Base-by-base conservation (phyloP, 2,329 filamentous ascomycete species). In the Tolypocladium endophyticum region DNA sequence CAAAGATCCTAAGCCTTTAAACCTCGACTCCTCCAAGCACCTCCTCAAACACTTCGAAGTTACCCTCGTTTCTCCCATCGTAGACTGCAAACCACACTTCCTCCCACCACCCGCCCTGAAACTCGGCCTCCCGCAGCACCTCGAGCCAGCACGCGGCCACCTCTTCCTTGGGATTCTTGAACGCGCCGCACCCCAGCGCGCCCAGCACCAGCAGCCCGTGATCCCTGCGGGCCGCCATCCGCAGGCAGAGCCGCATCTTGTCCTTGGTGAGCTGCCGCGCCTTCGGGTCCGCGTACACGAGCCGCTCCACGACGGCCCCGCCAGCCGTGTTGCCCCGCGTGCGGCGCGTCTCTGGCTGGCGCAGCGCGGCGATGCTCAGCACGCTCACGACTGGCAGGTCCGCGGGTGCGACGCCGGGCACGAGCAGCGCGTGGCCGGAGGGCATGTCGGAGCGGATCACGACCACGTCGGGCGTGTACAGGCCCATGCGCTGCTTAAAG, bases 141-240 rank as follows among this genome's bases (percentile, higher is more conserved):
- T 85, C 80, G 35, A 75, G 68, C 79, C 86, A 90, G 64, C 85
- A 86, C 39, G 73, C 61, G 2, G 83, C 86, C 16, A 90, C 82
- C 62, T 85, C 83, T 38, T 74, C 71, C 0, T 77, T 77, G 11
- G 87, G 87, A 68, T 89, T 88, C 0, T 64, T 65, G 68, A 88
- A 89, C 0, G 81, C 85, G 4, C 87, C 87, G 65, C 87, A 90
- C 0, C 87, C 87, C 56, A 90, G 68, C 0, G 87, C 87, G 0
- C 87, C 87, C 1, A 91, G 75, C 6, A 90, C 82, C 11, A 90
- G 71, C 64, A 79, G 75, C 28, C 78, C 74, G 65, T 88, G 85
- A 1, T 76, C 77, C 35, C 81, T 75, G 5, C 68, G 68, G n/a
- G 79, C 86, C 2, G 85, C 84, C 59, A 86, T 79, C 5, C 86